Conservation (phyloP, 371 early-diverging fungal genomes). For the Mucor velutinosus region DNA sequence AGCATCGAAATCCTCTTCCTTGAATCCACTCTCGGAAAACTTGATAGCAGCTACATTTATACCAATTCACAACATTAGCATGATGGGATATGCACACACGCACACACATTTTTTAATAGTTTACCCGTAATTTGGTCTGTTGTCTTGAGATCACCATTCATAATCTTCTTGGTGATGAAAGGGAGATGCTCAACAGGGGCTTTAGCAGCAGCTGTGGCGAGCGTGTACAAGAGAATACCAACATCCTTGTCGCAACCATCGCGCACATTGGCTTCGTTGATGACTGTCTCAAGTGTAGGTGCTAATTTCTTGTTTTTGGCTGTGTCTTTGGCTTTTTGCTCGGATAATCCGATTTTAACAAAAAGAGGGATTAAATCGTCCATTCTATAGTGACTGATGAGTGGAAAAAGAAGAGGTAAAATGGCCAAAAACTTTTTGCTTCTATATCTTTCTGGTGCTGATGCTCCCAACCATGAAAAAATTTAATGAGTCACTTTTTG, state of each 20-base stretch:
- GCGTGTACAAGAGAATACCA: constrained; percentile 82
- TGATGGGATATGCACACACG: too few relatives aligned
- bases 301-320: constrained; percentile 93
- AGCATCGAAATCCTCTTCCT: constrained; percentile 72
- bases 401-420: constrained; percentile 12
- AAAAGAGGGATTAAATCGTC: constrained; percentile 71
- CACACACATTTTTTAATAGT: neutral
- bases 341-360: constrained; percentile 85
- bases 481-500: constrained; percentile 3
- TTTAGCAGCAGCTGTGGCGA: constrained; percentile 87
- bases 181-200: constrained; percentile 72
- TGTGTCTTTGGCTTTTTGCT: constrained; percentile 92
- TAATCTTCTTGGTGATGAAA: constrained; percentile 79
- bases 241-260: constrained; percentile 66
- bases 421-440: constrained; percentile 1
- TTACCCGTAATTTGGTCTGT: constrained; percentile 91
- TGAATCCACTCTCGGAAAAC: constrained; percentile 70
- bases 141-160: constrained; percentile 68
- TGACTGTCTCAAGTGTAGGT: constrained; percentile 68
- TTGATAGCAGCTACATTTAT: constrained; percentile 85
- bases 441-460: neutral
- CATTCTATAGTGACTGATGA: constrained; percentile 19
- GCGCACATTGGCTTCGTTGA: constrained; percentile 66
- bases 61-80: neutral
- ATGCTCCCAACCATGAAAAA: neutral